Conservation (phyloP, 768 basidiomycete species). For the Kwoniella newhampshirensis region DNA sequence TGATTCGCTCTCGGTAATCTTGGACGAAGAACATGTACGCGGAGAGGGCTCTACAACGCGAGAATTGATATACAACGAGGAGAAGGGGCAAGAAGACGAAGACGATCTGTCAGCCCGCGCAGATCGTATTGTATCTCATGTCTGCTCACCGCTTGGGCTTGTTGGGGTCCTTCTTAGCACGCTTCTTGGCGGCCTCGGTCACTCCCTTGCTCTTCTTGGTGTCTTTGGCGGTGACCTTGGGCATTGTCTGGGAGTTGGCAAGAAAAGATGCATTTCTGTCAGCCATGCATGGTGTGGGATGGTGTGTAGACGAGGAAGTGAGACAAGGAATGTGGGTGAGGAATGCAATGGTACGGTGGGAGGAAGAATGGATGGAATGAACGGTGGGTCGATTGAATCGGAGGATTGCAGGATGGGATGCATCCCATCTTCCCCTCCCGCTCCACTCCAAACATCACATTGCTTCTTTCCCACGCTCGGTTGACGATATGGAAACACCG, state of each 20-base stretch:
- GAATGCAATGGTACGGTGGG: not conserved
- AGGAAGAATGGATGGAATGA: no score
- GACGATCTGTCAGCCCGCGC: constrained; percentile 5
- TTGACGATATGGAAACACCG: no score
- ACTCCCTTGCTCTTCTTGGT: constrained; percentile 29
- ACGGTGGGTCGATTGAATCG: no score
- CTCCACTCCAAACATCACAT: no score
- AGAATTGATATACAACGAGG: not conserved
- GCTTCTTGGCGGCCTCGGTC: constrained; percentile 27
- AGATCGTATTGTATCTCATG: no score
- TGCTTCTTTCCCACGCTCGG: no score
- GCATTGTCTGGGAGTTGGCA: constrained; percentile 16
- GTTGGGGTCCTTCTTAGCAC: constrained; percentile 67
- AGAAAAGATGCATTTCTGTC: not conserved
- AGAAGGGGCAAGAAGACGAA: no score
- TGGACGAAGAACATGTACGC: constrained; percentile 99
- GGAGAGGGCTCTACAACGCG: constrained; percentile 67
- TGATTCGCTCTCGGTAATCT: constrained; percentile 93
- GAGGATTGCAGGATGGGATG: no score
- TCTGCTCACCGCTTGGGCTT: constrained; percentile 68
- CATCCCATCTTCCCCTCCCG: not conserved
- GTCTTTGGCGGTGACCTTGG: constrained; percentile 29
- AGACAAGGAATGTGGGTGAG: constrained; percentile 10
- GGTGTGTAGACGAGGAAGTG: not conserved
- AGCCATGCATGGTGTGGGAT: not conserved